Evolutionary conservation across 2,329 filamentous ascomycete species (phyloP), one percentile per base, ranked within the genome.

Genomic region (Zasmidium citrigriseum): DNA sequence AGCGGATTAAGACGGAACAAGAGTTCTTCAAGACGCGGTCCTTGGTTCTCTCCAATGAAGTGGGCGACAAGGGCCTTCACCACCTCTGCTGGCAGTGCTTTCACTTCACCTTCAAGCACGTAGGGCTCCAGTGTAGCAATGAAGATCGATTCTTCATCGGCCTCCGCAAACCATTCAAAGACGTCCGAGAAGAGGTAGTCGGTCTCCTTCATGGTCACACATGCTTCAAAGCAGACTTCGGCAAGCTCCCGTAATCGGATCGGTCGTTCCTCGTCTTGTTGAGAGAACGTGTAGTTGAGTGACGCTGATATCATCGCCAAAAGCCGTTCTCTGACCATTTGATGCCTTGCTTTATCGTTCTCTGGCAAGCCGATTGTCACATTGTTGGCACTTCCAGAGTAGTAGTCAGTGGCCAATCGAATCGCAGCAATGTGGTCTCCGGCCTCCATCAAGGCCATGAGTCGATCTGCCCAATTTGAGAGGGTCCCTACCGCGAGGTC

Each of bases 351-450:
- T 2, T 73, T 74, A 56, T 91, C 83, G 70, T 97, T 90, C 71
- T 97, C 93, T 0, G 96, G 93, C 10, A 99, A 79, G 0, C 95
- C 95, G 55, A 99, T 90, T 0, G 95, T 98, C 52, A 98, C 83
- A 73, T 95, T 97, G 73, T 97, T 91, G n/a, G 91, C 86, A 69
- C 92, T 87, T 22, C 95, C 95, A 7, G 86, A 88, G 72, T 96
- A 98, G 75, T 98, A 99, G 0, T 89, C 89, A 0, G 92, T 96
- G 10, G 93, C 96, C 58, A 99, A 82, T 64, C 89, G 85, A 60
- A 99, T 96, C 1, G 95, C 93, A 12, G 87, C 89, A 63, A 99
- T 89, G 70, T 96, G 96, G 74, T 98, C 92, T n/a, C 95, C 95
- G 57, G 92, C 86, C 72, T 98, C 93, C 90, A 99, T 97, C 66